Base-by-base conservation (phyloP, 148 eudicot genomes). In the Heliamphora exappendiculata region DNA sequence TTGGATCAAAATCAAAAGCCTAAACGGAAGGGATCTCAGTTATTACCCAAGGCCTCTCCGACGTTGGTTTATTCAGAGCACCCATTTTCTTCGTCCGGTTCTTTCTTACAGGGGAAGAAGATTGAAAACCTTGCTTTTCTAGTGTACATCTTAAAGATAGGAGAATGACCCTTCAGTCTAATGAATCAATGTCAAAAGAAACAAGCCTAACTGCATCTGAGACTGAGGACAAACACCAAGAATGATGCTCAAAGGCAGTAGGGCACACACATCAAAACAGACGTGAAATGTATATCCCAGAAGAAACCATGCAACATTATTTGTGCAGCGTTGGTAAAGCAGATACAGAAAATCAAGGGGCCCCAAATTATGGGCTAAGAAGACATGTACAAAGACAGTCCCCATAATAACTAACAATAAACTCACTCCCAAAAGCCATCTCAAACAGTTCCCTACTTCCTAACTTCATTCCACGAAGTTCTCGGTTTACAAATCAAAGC, bases 351-450 rank as follows among this genome's bases (percentile, higher is more conserved):
- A 67, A 34, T 67, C 34, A 37, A 74, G 65, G 76, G 85, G 74
- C 1, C 85, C 83, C 76, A 75, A 77, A 77, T 77, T 75, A 74
- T 73, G 87, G 82, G 75, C 69, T 78, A 44, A 53, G 29, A 71
- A 76, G 17, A 74, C 83, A 86, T 82, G 85, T 84, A 82, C 89
- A 84, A 77, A 75, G 78, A 79, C 80, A 65, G 75, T 24, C 81
- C 78, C 81, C 81, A 31, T 1, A 17, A 24, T 59, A 64, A 34
- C 72, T 44, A 53, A 68, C 77, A 86, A 62, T 81, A 73, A 72
- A 81, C 81, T 81, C 71, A 78, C 75, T 80, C 34, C 34, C 22
- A 63, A 34, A 64, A 37, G 59, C 70, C 58, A 75, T 29, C n/a
- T n/a, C 11, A 59, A 45, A 29, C 58, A 75, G 70, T 58, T 75